A percentile compares a stretch with the other conserved stretches of the same genome.
These are phyloP conservation scores for Oryza punctata DNA, from an alignment of 176 grass and related monocot species.

Conservation along the genomic window DNA sequence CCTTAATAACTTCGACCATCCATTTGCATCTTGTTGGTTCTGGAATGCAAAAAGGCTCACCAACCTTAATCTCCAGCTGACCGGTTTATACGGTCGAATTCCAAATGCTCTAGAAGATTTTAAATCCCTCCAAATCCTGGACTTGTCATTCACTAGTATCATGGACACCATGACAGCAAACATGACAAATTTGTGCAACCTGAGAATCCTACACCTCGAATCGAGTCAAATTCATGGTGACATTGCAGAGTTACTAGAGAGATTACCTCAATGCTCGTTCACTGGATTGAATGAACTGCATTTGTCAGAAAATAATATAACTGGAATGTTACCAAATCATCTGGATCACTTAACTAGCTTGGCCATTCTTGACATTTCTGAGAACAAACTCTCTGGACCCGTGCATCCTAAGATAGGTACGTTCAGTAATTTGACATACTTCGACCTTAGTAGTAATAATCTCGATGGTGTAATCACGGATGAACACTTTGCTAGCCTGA, in stretches of 20 bases:
- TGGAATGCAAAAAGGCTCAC: conserved; percentile 21
- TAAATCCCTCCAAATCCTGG: background rate
- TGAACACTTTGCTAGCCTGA: conserved; percentile 14
- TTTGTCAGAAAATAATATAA: background rate
- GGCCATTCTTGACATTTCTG: background rate
- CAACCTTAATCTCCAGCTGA: background rate
- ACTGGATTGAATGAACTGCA: background rate
- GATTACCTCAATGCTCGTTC: background rate
- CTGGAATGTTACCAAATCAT: background rate
- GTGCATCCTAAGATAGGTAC: conserved; percentile 29
- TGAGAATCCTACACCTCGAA: background rate
- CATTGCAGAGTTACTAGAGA: background rate
- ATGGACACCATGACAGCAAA: background rate
- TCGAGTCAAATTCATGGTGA: background rate
- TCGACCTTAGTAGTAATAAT: background rate
- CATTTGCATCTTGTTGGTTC: conserved; percentile 23
- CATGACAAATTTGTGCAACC: background rate
- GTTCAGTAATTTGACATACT: background rate
- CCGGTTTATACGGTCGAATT: background rate
- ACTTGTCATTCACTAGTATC: background rate
- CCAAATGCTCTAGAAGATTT: background rate
- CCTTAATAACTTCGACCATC: accelerated
- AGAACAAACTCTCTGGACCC: conserved; percentile 16
- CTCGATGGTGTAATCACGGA: conserved; percentile 12
- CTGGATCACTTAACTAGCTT: background rate